Evolutionary conservation across 768 basidiomycete species (phyloP), one percentile per base, ranked within the genome.

Genomic region (Hygrocybe coccinea): DNA sequence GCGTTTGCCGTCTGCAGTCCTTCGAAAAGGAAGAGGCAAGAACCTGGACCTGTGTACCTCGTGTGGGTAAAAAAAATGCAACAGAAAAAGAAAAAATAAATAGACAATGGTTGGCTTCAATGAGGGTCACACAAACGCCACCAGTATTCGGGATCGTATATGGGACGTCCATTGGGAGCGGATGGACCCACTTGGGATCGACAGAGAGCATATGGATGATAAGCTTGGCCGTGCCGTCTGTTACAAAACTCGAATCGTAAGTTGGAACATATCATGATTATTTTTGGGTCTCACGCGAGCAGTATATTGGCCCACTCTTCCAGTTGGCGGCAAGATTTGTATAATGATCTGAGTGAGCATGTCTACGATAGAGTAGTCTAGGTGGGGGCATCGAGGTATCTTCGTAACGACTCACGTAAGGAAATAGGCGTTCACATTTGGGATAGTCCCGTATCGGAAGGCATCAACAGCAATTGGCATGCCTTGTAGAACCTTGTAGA

Each of bases 401-500:
- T 15, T 15, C 43, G 39, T 41, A 50, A n/a, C n/a, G n/a, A 61
- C 69, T 45, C 63, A 95, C 94, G 93, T 92, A 59, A 97, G 70
- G 62, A 97, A 92, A 68, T 97, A 97, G 0, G 94, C 90, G 25
- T 83, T 89, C 22, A 98, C 82, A 9, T 83, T 85, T 5, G 95
- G 94, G 48, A 99, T 94, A 24, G 79, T 76, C 5, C 95, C 97
- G 67, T 97, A 99, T 36, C 87, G 82, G 71, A 99, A 99, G 1
- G 95, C 97, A 66, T 99, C 97, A 0, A 99, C 97, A 14, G 95
- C 93, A 22, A 99, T 89, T 8, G 95, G 93, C 94, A 98, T 97
- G 1, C 97, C 95, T 62, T 91, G 89, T 61, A 98, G 67, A 21
- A 93, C 81, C 73, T 97, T 99, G 73, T 95, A 98, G 67, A 98